phyloP scores from a whole-genome alignment of 2,329 filamentous ascomycete genomes.

The Hysterium pulicare region DNA sequence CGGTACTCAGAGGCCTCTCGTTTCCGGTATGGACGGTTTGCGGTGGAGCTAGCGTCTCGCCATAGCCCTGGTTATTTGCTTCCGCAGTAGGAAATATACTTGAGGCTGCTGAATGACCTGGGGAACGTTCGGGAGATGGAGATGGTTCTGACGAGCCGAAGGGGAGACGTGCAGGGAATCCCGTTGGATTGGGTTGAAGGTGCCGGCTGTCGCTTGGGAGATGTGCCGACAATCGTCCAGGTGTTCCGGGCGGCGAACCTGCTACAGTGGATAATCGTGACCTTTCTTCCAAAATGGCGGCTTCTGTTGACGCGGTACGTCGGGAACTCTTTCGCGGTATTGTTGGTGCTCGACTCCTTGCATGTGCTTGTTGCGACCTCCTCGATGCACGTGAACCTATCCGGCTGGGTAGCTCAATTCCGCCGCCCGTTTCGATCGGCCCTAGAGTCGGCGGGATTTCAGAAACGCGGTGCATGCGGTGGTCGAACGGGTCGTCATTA shows the following conservation, averaged over 20 bases:
- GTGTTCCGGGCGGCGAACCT: constrained; percentile 16
- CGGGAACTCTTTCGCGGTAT: constrained; percentile 71
- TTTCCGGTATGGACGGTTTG: constrained; percentile 12
- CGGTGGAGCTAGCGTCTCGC: constrained; percentile 14
- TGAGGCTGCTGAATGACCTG: constrained; percentile 32
- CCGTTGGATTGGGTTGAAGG: constrained; percentile 22
- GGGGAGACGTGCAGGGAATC: constrained; percentile 29
- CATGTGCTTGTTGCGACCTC: constrained; percentile 18
- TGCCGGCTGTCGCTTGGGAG: constrained; percentile 14
- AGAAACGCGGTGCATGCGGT: constrained; percentile 41
- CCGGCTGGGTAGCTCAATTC: constrained; percentile 63
- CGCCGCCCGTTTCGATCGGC: constrained; percentile 56
- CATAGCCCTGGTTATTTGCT: constrained; percentile 10
- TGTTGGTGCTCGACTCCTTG: constrained; percentile 34
- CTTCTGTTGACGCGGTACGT: constrained; percentile 27
- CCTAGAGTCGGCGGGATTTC: constrained; percentile 57
- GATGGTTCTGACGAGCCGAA: constrained; percentile 36
- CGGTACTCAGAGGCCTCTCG: constrained; percentile 35
- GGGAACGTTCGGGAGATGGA: constrained; percentile 33
- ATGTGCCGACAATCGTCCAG: constrained; percentile 13
- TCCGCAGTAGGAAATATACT: constrained; percentile 27
- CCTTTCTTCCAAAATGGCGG: constrained; percentile 19
- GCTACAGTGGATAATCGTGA: constrained; percentile 28
- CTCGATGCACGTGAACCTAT: constrained; percentile 58
- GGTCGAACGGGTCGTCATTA: constrained; percentile 47